Evolutionary conservation across 2,329 filamentous ascomycete genomes (phyloP).

Genomic region (Cytospora paraplurivora): DNA sequence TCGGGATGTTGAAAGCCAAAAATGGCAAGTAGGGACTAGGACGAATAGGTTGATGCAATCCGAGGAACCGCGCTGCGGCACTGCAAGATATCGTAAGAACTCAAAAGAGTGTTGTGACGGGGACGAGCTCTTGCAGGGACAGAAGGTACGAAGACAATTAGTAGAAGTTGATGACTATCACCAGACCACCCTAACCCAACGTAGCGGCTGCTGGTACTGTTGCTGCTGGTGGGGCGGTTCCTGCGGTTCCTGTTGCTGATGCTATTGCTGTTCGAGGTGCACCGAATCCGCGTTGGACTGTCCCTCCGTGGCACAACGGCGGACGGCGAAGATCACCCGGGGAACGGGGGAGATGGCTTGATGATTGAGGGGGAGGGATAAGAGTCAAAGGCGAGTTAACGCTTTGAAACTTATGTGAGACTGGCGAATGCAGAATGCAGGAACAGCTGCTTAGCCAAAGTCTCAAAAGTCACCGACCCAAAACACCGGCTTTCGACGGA

Average conservation of each 20-base stretch:
- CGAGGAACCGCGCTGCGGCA: slow-evolving; percentile 25
- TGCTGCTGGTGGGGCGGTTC: slow-evolving; percentile 1
- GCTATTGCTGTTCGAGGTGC: slow-evolving; percentile 3
- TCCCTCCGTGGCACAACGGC: slow-evolving; percentile 5
- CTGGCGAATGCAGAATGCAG: slow-evolving; percentile 20
- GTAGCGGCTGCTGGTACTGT: slow-evolving; percentile 5
- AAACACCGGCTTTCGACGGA: slow-evolving; percentile 10
- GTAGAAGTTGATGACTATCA: slow-evolving; percentile 14
- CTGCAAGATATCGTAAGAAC: slow-evolving; percentile 14
- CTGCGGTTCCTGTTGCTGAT: slow-evolving; percentile 5
- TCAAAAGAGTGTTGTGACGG: slow-evolving; percentile 10
- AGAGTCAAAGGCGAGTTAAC: slow-evolving; percentile 29
- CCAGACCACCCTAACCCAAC: slow-evolving; percentile 4
- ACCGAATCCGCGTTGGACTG: slow-evolving; percentile 14
- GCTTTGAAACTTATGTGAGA: slow-evolving; percentile 25
- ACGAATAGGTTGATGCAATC: slow-evolving; percentile 10
- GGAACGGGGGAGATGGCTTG: not conserved
- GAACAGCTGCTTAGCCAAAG: slow-evolving; percentile 18
- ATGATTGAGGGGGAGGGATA: slow-evolving; percentile 4
- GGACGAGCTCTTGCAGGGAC: slow-evolving; percentile 20
- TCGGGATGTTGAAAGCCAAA: slow-evolving; percentile 19
- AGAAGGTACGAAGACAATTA: slow-evolving; percentile 16
- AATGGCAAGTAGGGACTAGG: slow-evolving; percentile 12
- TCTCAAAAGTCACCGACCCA: slow-evolving; percentile 18
- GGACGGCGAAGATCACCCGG: not conserved